Evolutionary conservation across 148 eudicot genomes (phyloP), one percentile per base, ranked within the genome.

Genomic region (Vaccinium darrowii): DNA sequence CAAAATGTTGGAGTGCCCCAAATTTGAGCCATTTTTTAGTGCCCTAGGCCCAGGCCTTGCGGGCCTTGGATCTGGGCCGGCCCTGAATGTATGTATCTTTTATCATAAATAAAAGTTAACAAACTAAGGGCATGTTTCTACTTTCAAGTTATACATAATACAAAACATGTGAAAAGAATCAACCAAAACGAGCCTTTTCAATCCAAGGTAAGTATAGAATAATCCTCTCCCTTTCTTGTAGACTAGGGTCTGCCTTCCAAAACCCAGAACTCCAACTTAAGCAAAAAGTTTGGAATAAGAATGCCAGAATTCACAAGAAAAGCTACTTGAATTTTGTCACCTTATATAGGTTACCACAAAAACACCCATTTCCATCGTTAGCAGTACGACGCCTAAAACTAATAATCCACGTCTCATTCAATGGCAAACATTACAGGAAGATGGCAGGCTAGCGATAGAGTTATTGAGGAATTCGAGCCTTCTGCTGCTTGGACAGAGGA

Each of bases 401-500:
- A 12, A 15, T n/a, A 65, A 13, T 23, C 33, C 9, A 52, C 1
- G 33, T 62, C 85, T 82, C 81, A 63, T 82, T 27, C 81, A 71
- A 85, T 85, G 87, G 84, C 84, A 0, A 67, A 80, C 54, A 1
- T 8, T 67, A 8, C 78, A 54, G 82, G 82, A 79, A 67, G 19
- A 7, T 23, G 8, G 12, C 74, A 51, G 60, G 69, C 69, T 52
- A 58, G 23, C 33, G 79, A 71, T 56, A 63, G 36, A 30, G 57
- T 49, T 30, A 50, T 43, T 8, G 93, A 93, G 83, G 88, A 89
- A 84, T 51, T 93, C 39, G 84, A 30, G n/a, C 92, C 95, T 72
- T 52, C 79, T 85, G 81, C 89, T 2, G 91, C 88, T 18, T 90
- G 94, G 95, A 81, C 88, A 10, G 84, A 86, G 62, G 91, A 88